A percentile compares a stretch with the other conserved stretches of the same genome.
phyloP scores from a whole-genome alignment of 2,329 filamentous ascomycete genomes.

The Colletotrichum costaricense region DNA sequence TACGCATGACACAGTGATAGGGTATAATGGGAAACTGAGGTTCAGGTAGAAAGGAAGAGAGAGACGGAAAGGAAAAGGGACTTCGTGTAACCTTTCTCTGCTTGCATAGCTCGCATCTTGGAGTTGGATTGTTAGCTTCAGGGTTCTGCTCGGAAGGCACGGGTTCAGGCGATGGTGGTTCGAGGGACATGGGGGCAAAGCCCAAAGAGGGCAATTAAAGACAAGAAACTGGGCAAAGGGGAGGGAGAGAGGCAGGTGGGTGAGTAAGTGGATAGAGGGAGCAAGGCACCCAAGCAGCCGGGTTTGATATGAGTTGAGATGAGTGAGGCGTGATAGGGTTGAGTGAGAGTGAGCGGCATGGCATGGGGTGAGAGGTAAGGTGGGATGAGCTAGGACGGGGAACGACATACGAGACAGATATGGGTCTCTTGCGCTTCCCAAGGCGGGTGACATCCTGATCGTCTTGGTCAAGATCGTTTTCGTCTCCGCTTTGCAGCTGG shows the following conservation, averaged over 20 bases:
- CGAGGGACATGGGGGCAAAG: conserved; percentile 14
- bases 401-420: conserved; percentile 68
- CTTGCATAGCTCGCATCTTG: conserved; percentile 82
- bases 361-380: neutral
- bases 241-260: conserved; percentile 12
- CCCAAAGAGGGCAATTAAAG: conserved; percentile 8
- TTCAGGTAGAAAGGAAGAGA: neutral
- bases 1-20: neutral
- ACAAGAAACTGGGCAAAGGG: conserved; percentile 9
- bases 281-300: conserved; percentile 5
- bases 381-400: conserved; percentile 14
- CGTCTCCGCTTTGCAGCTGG: conserved; percentile 55
- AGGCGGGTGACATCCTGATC: conserved; percentile 54
- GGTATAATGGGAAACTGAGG: too few relatives aligned
- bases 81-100: conserved; percentile 75
- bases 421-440: conserved; percentile 70
- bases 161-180: conserved; percentile 36
- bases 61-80: neutral
- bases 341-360: conserved; percentile 18
- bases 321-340: conserved; percentile 30
- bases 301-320: neutral
- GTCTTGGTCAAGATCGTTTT: conserved; percentile 56
- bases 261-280: conserved; percentile 3
- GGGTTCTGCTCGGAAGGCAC: conserved; percentile 36
- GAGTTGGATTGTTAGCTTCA: conserved; percentile 50